Evolutionary conservation across 768 basidiomycete species (phyloP).

Genomic region (Tubosaeta brunneosetosa): DNA sequence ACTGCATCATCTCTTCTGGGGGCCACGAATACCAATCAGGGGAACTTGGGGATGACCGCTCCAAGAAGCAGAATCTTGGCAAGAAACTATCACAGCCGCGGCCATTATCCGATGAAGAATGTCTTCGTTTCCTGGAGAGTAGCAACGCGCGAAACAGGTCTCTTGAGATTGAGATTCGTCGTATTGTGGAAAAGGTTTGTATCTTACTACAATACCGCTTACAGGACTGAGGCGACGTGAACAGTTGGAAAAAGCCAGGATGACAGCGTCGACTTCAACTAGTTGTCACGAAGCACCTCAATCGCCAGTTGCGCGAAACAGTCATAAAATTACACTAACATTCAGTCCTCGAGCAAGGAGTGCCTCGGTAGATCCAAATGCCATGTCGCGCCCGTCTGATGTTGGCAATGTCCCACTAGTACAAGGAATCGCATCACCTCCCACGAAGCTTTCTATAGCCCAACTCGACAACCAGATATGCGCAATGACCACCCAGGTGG

Average conservation of each 20-base stretch:
- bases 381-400: conserved; percentile 4
- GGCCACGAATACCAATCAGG: background rate
- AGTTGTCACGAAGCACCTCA: background rate
- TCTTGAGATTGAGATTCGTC: conserved; percentile 42
- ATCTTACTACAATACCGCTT: background rate
- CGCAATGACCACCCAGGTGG: conserved; percentile 31
- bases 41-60: background rate
- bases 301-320: background rate
- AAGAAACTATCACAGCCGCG: conserved; percentile 13
- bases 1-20: conserved; percentile 19
- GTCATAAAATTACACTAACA: background rate
- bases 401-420: background rate
- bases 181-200: conserved; percentile 34
- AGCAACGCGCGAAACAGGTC: conserved; percentile 38
- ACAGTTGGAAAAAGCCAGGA: conserved; percentile 23
- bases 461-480: conserved; percentile 37
- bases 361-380: conserved; percentile 18
- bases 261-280: conserved; percentile 1
- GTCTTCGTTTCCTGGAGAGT: conserved; percentile 36
- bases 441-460: conserved; percentile 16
- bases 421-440: conserved; percentile 1
- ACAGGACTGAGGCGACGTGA: background rate
- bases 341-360: conserved; percentile 17
- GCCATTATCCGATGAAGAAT: conserved; percentile 35
- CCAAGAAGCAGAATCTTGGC: background rate